These are phyloP conservation scores for Diatrype stigma DNA, from an alignment of 2,329 filamentous ascomycete genomes.

Conservation along the genomic window DNA sequence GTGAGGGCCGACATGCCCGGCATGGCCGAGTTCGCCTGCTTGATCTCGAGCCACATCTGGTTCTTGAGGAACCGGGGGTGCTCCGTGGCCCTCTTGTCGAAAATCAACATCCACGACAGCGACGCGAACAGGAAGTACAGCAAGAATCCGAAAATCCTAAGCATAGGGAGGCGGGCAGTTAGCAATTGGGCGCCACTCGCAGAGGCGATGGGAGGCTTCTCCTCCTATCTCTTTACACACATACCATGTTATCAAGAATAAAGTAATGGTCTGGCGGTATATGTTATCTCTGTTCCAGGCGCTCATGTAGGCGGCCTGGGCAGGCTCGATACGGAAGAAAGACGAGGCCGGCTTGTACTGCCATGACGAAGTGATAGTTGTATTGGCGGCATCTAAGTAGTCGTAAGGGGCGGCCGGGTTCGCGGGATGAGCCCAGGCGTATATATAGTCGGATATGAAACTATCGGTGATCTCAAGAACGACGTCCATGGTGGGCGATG, in stretches of 20 bases:
- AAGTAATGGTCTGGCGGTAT: slow-evolving; percentile 66
- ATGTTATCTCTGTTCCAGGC: slow-evolving; percentile 73
- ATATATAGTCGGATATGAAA: slow-evolving; percentile 74
- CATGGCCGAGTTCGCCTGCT: slow-evolving; percentile 71
- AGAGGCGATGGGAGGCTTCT: no score
- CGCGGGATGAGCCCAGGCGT: slow-evolving; percentile 66
- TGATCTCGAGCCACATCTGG: slow-evolving; percentile 82
- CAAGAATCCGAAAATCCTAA: slow-evolving; percentile 82
- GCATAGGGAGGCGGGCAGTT: not conserved
- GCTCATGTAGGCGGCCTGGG: slow-evolving; percentile 74
- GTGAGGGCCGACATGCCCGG: slow-evolving; percentile 82
- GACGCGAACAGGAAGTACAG: slow-evolving; percentile 82
- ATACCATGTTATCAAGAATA: slow-evolving; percentile 86
- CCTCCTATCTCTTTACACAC: no score
- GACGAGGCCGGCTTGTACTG: slow-evolving; percentile 69
- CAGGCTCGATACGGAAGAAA: slow-evolving; percentile 66
- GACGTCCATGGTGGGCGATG: slow-evolving; percentile 74
- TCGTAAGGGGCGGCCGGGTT: slow-evolving; percentile 48
- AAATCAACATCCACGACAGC: slow-evolving; percentile 82
- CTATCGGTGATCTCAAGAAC: slow-evolving; percentile 82
- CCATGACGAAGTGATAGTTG: slow-evolving; percentile 59
- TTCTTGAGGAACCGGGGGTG: slow-evolving; percentile 96
- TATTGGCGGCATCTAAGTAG: slow-evolving; percentile 45
- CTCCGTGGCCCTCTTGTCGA: slow-evolving; percentile 82
- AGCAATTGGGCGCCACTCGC: no score